Base-by-base conservation (phyloP, 2,329 filamentous ascomycete species). In the Aspergillus sp. region DNA sequence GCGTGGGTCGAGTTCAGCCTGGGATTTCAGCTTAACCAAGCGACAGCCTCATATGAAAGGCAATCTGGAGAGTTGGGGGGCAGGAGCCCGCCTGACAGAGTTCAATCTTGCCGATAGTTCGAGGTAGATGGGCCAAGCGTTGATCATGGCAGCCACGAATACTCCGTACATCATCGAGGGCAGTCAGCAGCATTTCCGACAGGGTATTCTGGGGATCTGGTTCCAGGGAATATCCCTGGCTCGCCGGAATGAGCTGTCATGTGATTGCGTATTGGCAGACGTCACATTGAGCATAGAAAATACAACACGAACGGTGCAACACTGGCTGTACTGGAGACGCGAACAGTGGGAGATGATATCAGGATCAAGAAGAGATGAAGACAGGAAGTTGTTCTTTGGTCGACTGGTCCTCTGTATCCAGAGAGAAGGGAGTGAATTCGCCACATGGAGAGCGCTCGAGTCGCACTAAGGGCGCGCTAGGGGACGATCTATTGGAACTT, bases 401-500 rank as follows among this genome's bases (percentile, higher is more conserved):
- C 22, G 22, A 24, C 22, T 5, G 24, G 24, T 24, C 24, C 24
- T 24, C 24, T 24, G 9, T 30, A 11, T 22, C n/a, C 32, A 38
- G 32, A 20, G 17, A 48, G 12, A 18, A 32, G 30, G 17, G 9
- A 13, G 18, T 13, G 22, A 24, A n/a, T 48, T 52, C 30, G 50
- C 50, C 50, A 53, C 41, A 39, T 45, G 50, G 20, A 45, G n/a
- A 22, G 32, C 17, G 22, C 42, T 45, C 13, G 12, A 18, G 17
- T 34, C 5, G 49, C n/a, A 18, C 49, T 44, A 53, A 41, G 22
- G n/a, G 44, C 26, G 56, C 52, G 48, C 56, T 58, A 58, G 43
- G 34, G 18, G 42, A 17, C 56, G 48, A 58, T 58, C 56, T 58
- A 58, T 58, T 58, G 48, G 43, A 58, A 55, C 48, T 36, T 39